Percentiles rank a stretch among this genome's conserved stretches.
Conservation (phyloP, 2,329 filamentous ascomycete species). For the Calonectria crousiana region DNA sequence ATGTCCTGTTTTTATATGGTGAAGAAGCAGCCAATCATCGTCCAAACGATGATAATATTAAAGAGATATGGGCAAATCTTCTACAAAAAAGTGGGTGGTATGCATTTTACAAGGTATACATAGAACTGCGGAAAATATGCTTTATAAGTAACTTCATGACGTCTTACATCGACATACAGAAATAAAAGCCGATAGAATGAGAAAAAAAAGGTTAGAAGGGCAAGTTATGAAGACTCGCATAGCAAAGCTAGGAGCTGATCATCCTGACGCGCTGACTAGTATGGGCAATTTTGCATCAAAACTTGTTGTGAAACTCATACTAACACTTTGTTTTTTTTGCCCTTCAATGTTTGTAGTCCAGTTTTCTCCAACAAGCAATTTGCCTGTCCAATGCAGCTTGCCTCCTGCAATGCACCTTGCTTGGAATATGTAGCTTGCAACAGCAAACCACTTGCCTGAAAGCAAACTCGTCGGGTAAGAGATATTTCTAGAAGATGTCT, state of each 20-base stretch:
- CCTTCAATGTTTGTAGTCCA: too few relatives aligned
- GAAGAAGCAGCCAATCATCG: background rate
- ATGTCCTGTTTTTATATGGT: background rate
- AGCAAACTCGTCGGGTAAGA: too few relatives aligned
- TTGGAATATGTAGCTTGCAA: too few relatives aligned
- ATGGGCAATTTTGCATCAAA: background rate
- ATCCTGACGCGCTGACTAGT: background rate
- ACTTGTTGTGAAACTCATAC: too few relatives aligned
- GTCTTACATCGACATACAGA: background rate
- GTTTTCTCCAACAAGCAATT: too few relatives aligned
- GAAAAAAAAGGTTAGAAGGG: background rate
- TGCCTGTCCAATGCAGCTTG: too few relatives aligned
- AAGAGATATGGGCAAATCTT: background rate
- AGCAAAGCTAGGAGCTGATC: background rate
- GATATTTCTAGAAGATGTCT: too few relatives aligned
- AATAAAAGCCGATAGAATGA: background rate
- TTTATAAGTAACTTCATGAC: background rate
- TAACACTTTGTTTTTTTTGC: too few relatives aligned
- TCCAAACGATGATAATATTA: background rate
- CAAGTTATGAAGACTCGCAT: background rate
- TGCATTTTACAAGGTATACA: background rate
- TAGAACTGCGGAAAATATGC: background rate
- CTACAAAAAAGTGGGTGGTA: background rate
- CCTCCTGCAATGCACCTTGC: too few relatives aligned
- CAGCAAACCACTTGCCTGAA: too few relatives aligned